Evolutionary conservation across 768 basidiomycete species (phyloP), one percentile per base, ranked within the genome.

Genomic region (Dioszegia aurantiaca): DNA sequence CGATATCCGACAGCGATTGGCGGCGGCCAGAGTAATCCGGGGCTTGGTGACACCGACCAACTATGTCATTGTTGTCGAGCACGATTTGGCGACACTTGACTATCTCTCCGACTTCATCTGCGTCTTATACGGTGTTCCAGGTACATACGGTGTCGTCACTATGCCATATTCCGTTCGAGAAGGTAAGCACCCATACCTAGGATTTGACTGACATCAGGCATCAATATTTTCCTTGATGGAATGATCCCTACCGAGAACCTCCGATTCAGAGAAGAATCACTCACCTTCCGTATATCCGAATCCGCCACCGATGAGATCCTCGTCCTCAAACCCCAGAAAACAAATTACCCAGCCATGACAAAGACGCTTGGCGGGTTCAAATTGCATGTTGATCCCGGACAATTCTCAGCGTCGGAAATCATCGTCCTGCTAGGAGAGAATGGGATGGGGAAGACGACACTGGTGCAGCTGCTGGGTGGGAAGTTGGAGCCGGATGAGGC

Each of bases 371-470:
- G 95, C 28, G 75, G 74, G 63, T 99, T 99, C 86, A 97, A 99
- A 78, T 84, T 99, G 46, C 90, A 90, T 48, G 89, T 99, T 54
- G 84, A 94, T 68, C 80, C 78, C 0, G 95, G 95, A 24, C 83
- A 83, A 31, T 99, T 98, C 80, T 93, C 94, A n/a, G 93, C 98
- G 74, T 97, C 93, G 1, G 95, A 99, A 77, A 99, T 99, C 77
- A 90, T 99, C 68, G 95, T 99, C 77, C 89, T 99, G 87, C 81
- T 99, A 31, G 95, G 95, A 61, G 95, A 99, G 83, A 99, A 99
- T 78, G 95, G 95, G 48, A 99, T 91, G 2, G 93, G 95, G 37
- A 99, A 99, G 82, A 97, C 95, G 42, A 99, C 95, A 0, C 90
- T 99, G 76, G 91, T 99, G 56, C 89, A 93, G 61, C 80, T 99